A percentile compares a stretch with the other conserved stretches of the same genome.
Conservation (phyloP, 305 asterid species). For the Solanum hybrid region DNA sequence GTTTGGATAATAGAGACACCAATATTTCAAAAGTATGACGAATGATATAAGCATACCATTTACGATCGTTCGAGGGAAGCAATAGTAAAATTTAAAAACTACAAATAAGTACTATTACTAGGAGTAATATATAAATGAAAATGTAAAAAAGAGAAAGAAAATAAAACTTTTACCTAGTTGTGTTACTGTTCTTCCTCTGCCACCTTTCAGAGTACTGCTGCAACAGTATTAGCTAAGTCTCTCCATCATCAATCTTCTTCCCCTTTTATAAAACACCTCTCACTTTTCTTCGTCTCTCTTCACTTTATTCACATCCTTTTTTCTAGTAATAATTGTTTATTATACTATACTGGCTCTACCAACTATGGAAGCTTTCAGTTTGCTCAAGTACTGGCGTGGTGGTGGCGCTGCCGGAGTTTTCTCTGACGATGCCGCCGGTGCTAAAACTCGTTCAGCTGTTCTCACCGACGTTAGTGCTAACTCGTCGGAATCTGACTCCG, state of each 20-base stretch:
- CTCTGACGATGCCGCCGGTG: background rate
- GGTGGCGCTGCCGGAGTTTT: slow-evolving; percentile 9
- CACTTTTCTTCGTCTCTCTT: background rate
- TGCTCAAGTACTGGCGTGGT: slow-evolving; percentile 37
- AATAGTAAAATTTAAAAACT: no score
- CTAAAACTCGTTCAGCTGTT: background rate
- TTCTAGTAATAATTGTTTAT: background rate
- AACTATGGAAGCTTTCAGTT: slow-evolving; percentile 39
- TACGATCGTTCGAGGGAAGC: no score
- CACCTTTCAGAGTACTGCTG: background rate
- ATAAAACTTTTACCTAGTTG: background rate
- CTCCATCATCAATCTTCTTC: slow-evolving; percentile 3
- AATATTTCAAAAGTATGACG: no score
- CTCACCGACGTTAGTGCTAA: slow-evolving; percentile 7
- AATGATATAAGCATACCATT: no score
- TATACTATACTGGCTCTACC: slow-evolving; percentile 31
- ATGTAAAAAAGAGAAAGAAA: background rate
- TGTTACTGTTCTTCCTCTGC: slow-evolving; percentile 2
- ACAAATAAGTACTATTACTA: background rate
- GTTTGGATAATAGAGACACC: no score
- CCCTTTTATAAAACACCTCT: background rate
- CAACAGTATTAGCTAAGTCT: background rate
- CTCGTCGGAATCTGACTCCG: slow-evolving; percentile 13
- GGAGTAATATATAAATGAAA: background rate
- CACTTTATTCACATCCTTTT: background rate